phyloP scores from a whole-genome alignment of 768 basidiomycete genomes.

The Cystofilobasidium macerans region DNA sequence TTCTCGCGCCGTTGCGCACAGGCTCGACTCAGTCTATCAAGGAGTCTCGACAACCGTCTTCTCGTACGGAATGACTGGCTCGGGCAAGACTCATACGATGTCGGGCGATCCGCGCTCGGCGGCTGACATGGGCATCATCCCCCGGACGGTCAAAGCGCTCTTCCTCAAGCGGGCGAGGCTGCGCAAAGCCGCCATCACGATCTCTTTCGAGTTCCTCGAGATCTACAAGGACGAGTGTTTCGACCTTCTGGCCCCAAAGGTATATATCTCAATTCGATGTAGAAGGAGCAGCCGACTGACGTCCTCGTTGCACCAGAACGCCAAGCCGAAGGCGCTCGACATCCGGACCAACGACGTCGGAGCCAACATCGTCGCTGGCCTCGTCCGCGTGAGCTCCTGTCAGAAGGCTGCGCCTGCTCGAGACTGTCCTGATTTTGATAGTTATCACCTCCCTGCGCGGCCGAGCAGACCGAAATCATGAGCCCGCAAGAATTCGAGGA shows the following conservation, averaged over 20 bases:
- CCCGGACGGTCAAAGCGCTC: conserved; percentile 58
- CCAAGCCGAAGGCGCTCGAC: conserved; percentile 43
- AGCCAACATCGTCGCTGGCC: conserved; percentile 49
- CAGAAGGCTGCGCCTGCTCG: background rate
- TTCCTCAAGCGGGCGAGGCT: conserved; percentile 29
- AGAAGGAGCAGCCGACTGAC: background rate
- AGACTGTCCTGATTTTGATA: background rate
- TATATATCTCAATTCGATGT: too few species aligned
- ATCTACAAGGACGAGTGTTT: conserved; percentile 66
- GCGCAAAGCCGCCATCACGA: conserved; percentile 34
- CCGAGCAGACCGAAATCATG: conserved; percentile 36
- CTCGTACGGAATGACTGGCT: conserved; percentile 58
- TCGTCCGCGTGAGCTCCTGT: conserved; percentile 32
- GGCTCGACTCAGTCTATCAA: conserved; percentile 59
- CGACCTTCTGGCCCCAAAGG: conserved; percentile 67
- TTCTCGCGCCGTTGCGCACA: conserved; percentile 6
- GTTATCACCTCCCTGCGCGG: background rate
- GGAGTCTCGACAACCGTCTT: conserved; percentile 52
- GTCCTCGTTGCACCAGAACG: too few species aligned
- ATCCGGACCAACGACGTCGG: conserved; percentile 48
- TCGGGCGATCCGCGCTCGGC: conserved; percentile 51
- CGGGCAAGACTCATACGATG: conserved; percentile 55
- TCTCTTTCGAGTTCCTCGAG: conserved; percentile 46
- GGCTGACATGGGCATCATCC: conserved; percentile 70
- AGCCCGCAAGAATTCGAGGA: conserved; percentile 45